Conservation (phyloP, 176 grass and related monocot species). For the Alloteropsis semialata region DNA sequence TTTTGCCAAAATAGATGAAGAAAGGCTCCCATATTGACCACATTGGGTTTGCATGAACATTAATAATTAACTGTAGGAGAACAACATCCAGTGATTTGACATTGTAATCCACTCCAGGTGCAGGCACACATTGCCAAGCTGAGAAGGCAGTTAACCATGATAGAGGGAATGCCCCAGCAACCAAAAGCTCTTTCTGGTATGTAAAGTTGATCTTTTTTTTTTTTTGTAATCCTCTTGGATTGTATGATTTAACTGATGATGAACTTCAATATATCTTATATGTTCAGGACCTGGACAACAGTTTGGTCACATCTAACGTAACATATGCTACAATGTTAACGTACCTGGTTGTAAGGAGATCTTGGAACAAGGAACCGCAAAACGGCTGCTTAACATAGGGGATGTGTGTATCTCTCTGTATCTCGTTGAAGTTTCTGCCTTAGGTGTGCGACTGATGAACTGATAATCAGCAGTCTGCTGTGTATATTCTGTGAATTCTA, state of each 20-base stretch:
- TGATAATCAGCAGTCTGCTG: neutral
- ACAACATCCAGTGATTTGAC: constrained; percentile 4
- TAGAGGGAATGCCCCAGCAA: constrained; percentile 72
- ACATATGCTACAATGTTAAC: neutral
- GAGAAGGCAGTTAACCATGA: constrained; percentile 87
- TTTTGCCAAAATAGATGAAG: neutral
- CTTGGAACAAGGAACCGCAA: constrained; percentile 2
- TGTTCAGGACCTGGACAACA: constrained; percentile 48
- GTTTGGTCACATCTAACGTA: constrained; percentile 40
- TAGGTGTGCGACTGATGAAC: constrained; percentile 10
- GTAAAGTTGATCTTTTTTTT: constrained; percentile 37
- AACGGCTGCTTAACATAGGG: constrained; percentile 18
- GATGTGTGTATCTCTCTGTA: neutral
- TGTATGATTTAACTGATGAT: constrained; percentile 7
- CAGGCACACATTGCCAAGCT: constrained; percentile 92
- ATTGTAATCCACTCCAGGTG: constrained; percentile 46
- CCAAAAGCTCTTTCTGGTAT: constrained; percentile 70
- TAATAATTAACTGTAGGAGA: neutral
- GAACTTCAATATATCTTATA: constrained; percentile 1
- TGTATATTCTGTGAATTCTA: constrained; percentile 14
- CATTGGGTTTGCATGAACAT: neutral
- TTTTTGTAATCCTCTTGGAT: neutral
- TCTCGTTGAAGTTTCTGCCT: constrained; percentile 6
- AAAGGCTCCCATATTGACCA: neutral
- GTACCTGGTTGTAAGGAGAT: constrained; percentile 29